phyloP scores from a whole-genome alignment of 768 basidiomycete species.

The Amanita jacksonii region DNA sequence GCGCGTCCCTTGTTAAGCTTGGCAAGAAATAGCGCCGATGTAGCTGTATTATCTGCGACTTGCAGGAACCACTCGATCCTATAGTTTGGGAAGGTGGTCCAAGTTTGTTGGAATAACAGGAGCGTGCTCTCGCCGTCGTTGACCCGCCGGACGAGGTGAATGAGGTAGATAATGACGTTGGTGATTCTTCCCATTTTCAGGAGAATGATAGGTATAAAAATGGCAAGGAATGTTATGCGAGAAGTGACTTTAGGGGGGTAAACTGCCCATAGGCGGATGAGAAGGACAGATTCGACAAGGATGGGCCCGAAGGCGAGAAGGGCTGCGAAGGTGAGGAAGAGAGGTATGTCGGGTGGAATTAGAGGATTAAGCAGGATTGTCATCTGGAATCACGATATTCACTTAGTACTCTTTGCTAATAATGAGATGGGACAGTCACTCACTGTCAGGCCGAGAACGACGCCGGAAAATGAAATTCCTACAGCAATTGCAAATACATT shows the following conservation, averaged over 20 bases:
- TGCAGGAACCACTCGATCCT: slow-evolving; percentile 16
- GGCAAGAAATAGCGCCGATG: slow-evolving; percentile 14
- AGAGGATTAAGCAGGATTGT: slow-evolving; percentile 2
- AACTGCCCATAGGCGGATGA: slow-evolving; percentile 15
- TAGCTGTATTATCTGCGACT: slow-evolving; percentile 13
- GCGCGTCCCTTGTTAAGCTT: neutral
- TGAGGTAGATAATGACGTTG: slow-evolving; percentile 11
- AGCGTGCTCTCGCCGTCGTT: neutral
- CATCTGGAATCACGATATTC: neutral
- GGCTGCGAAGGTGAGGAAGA: slow-evolving; percentile 6
- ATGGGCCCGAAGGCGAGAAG: slow-evolving; percentile 11
- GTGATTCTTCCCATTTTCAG: slow-evolving; percentile 13
- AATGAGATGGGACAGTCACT: too few relatives aligned
- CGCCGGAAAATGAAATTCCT: neutral
- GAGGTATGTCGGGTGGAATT: neutral
- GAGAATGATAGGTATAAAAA: slow-evolving; percentile 12
- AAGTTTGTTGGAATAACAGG: neutral
- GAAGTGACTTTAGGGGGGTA: slow-evolving; percentile 12
- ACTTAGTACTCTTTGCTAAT: too few relatives aligned
- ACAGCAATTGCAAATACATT: slow-evolving; percentile 2
- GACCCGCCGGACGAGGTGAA: slow-evolving; percentile 2
- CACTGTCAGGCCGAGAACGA: neutral
- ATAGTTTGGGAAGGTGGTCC: slow-evolving; percentile 7
- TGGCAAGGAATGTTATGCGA: slow-evolving; percentile 5
- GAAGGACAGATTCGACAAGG: slow-evolving; percentile 18